phyloP scores from a whole-genome alignment of 148 eudicot species.

The Chenopodium suecicum region DNA sequence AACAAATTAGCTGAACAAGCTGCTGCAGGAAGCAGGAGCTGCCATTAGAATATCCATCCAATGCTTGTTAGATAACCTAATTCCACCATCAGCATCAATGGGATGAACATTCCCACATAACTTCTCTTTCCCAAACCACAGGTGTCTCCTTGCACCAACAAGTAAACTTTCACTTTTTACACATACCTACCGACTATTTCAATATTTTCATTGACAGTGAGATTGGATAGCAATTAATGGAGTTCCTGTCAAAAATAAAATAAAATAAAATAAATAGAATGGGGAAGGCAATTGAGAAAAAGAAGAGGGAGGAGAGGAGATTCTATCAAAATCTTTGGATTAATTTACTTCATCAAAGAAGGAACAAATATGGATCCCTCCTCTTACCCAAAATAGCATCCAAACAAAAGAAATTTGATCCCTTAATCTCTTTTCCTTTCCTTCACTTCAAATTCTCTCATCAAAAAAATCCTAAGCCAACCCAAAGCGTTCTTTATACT shows the following conservation, averaged over 20 bases:
- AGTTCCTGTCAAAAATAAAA: too few relatives aligned
- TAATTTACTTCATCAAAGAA: not conserved
- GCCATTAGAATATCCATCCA: not conserved
- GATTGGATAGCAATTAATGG: too few relatives aligned
- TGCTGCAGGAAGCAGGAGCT: not conserved
- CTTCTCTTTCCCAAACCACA: not conserved
- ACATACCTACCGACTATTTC: not conserved
- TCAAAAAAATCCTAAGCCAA: not conserved
- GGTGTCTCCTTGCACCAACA: not conserved
- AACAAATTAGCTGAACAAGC: not conserved
- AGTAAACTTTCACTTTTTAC: not conserved
- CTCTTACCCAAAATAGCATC: not conserved
- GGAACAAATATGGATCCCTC: not conserved
- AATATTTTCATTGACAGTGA: not conserved
- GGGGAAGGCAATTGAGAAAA: not conserved
- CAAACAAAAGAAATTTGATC: not conserved
- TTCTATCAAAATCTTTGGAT: not conserved
- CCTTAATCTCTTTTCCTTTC: not conserved
- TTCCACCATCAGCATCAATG: not conserved
- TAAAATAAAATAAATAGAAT: too few relatives aligned
- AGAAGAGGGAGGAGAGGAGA: not conserved
- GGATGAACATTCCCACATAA: not conserved
- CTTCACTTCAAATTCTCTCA: not conserved
- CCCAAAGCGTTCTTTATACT: not conserved
- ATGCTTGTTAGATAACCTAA: not conserved